Conservation (phyloP, 2,329 filamentous ascomycete genomes). For the Cladosporium sp. region DNA sequence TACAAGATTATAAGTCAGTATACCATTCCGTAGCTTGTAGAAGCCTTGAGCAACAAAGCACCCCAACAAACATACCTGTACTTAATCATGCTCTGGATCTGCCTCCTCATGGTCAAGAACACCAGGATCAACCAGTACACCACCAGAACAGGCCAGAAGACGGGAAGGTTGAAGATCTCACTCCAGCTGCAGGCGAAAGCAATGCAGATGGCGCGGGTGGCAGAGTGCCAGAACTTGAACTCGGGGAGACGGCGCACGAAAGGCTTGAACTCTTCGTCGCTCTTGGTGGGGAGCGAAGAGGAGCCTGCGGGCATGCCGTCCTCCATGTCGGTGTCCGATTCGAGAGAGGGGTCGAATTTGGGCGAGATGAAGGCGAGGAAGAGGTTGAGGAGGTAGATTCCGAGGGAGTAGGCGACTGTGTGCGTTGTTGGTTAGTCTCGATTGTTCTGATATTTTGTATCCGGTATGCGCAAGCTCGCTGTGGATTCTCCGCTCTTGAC, state of each 20-base stretch:
- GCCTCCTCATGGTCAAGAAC: slow-evolving; percentile 93
- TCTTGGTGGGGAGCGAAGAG: slow-evolving; percentile 83
- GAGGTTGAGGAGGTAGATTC: slow-evolving; percentile 97
- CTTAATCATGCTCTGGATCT: slow-evolving; percentile 99
- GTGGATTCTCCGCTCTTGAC: slow-evolving; percentile 25
- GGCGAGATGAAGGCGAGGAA: slow-evolving; percentile 98
- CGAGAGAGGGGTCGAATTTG: slow-evolving; percentile 97
- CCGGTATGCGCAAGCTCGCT: neutral
- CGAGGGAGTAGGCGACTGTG: slow-evolving; percentile 90
- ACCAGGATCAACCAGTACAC: slow-evolving; percentile 99
- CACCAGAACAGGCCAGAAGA: slow-evolving; percentile 98
- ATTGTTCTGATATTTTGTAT: neutral
- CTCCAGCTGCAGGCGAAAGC: slow-evolving; percentile 90
- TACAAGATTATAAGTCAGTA: too few species aligned
- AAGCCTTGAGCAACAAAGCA: neutral
- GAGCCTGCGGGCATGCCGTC: slow-evolving; percentile 64
- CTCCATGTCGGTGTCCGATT: slow-evolving; percentile 94
- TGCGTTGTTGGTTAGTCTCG: neutral
- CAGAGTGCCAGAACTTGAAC: slow-evolving; percentile 99
- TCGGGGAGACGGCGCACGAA: slow-evolving; percentile 95
- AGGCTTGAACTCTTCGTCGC: slow-evolving; percentile 95
- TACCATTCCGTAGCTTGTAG: neutral
- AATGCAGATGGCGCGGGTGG: slow-evolving; percentile 81
- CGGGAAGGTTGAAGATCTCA: slow-evolving; percentile 89
- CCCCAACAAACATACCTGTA: slow-evolving; percentile 75